A percentile compares a stretch with the other conserved stretches of the same genome.
Conservation (phyloP, 2,329 filamentous ascomycete species). For the Exserohilum turcica region DNA sequence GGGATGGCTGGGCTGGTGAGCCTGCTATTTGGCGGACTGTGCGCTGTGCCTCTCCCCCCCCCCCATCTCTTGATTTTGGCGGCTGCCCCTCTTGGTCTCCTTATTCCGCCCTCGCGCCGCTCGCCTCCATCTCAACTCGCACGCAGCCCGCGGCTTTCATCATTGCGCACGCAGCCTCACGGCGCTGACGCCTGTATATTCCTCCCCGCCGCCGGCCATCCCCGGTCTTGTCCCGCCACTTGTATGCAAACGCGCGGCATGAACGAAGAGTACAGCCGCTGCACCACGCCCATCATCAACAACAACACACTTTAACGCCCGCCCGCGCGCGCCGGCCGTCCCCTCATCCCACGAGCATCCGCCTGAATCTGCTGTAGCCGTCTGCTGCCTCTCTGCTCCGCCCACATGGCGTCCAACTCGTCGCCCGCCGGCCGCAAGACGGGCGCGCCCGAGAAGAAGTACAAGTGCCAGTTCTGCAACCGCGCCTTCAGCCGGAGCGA, state of each 20-base stretch:
- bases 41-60: conserved; percentile 10
- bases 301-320: conserved; percentile 43
- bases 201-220: conserved; percentile 24
- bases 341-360: conserved; percentile 21
- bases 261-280: conserved; percentile 36
- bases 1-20: conserved; percentile 21
- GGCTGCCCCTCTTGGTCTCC: conserved; percentile 20
- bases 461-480: conserved; percentile 99
- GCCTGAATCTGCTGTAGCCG: conserved; percentile 12
- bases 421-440: conserved; percentile 74
- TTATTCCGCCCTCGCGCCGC: conserved; percentile 26
- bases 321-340: conserved; percentile 43
- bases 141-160: conserved; percentile 35
- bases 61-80: conserved; percentile 12
- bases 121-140: conserved; percentile 17
- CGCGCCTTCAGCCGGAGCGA: conserved; percentile 97
- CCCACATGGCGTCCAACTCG: conserved; percentile 69
- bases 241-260: conserved; percentile 35
- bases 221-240: conserved; percentile 29
- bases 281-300: conserved; percentile 26
- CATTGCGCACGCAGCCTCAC: conserved; percentile 25
- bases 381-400: conserved; percentile 29
- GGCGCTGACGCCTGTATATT: conserved; percentile 2
- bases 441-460: conserved; percentile 87
- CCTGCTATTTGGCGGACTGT: conserved; percentile 13